Base-by-base conservation (phyloP, 1,284 basidiomycete species). In the Meira miltonrushii region DNA sequence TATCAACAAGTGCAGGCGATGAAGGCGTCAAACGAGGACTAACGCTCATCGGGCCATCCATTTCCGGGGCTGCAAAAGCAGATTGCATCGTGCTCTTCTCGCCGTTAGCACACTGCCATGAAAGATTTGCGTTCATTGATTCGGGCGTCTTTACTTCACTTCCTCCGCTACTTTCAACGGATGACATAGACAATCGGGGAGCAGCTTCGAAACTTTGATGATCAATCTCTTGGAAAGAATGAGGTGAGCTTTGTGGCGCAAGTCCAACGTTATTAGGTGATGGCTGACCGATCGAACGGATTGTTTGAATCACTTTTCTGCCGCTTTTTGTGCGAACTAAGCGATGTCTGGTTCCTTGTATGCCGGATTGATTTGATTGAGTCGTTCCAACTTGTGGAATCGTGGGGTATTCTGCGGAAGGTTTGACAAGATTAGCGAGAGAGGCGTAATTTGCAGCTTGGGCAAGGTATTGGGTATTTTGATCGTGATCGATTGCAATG, bases 141-240 rank as follows among this genome's bases (percentile, higher is more conserved):
- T 71, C 69, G 5, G 69, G 69, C 5, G 67, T 71, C 0, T 55
- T 43, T 11, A 71, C 55, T 48, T 71, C 69, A 59, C 59, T 62
- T 25, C 57, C 58, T n/a, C 55, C 58, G 12, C 58, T 64, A 56
- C 67, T 69, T 39, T 60, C 65, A 11, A 55, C 56, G 10, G 68
- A 71, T 2, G 67, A 71, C 55, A 63, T 69, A 44, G 68, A 71
- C 1, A 71, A 58, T 8, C 68, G 62, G 4, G 67, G 68, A 7
- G 58, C 60, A 37, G 40, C 40, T 43, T 15, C 40, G 5, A 3
- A 43, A 15, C 10, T 19, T 15, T 43, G 19, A 15, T 19, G 19
- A 43, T 43, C 40, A 6, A 6, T 43, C 19, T 43, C 19, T 43
- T 19, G 40, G 10, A 15, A 43, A 4, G 19, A 15, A 5, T 43